phyloP scores from a whole-genome alignment of 805 yeast genomes.

The Geotrichum ghanense region DNA sequence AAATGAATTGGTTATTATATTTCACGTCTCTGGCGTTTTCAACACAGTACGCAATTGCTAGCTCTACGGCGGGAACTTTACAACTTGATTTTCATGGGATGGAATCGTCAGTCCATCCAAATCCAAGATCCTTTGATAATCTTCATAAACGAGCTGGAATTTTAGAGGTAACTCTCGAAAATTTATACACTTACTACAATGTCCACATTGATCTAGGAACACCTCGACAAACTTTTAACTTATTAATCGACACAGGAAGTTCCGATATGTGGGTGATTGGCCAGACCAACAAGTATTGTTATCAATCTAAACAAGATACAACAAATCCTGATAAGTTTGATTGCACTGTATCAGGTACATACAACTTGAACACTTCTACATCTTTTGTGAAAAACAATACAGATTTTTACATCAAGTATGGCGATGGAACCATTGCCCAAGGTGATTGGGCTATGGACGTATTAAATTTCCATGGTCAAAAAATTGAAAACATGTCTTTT shows the following conservation, averaged over 20 bases:
- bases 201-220: constrained; percentile 43
- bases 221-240: constrained; percentile 40
- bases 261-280: constrained; percentile 53
- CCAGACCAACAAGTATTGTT: not conserved
- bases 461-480: constrained; percentile 34
- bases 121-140: constrained; percentile 8
- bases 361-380: constrained; percentile 21
- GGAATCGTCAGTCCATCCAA: constrained; percentile 9
- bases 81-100: constrained; percentile 9
- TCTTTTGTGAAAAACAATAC: constrained; percentile 15
- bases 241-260: constrained; percentile 67
- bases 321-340: constrained; percentile 5
- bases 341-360: constrained; percentile 21
- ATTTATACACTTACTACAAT: constrained; percentile 26
- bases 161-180: constrained; percentile 16
- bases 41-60: not conserved
- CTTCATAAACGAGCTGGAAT: constrained; percentile 7
- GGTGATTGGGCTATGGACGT: constrained; percentile 55
- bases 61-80: constrained; percentile 7
- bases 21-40: no score
- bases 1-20: no score
- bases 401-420: constrained; percentile 21
- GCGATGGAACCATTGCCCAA: constrained; percentile 38
- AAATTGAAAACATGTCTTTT: constrained; percentile 44
- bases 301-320: not conserved